Evolutionary conservation across 352 stramenopile species (phyloP).

Genomic region (Hyaloperonospora arabidopsidis): DNA sequence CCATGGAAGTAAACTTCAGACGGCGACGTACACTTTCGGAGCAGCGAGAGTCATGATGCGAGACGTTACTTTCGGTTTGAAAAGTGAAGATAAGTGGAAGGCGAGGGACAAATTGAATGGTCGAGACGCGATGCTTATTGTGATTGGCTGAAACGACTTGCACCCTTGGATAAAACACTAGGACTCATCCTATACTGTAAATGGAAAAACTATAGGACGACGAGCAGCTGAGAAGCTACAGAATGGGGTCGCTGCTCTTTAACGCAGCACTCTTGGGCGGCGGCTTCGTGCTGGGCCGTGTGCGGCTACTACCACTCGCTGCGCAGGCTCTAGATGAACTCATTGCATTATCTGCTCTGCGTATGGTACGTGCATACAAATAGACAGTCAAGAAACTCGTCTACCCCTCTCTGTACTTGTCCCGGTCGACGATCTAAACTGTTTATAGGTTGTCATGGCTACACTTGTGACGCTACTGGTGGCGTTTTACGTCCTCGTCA

Average conservation of each 20-base stretch:
- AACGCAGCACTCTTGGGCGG: slow-evolving; percentile 52
- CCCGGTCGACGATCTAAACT: background rate
- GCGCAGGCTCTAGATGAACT: slow-evolving; percentile 45
- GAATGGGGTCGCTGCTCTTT: slow-evolving; percentile 48
- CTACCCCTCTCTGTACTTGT: background rate
- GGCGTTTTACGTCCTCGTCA: slow-evolving; percentile 48
- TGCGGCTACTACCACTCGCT: slow-evolving; percentile 42
- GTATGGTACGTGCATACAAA: slow-evolving; percentile 36
- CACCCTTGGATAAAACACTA: too few species aligned
- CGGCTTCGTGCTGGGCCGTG: slow-evolving; percentile 55
- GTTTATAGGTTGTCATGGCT: slow-evolving; percentile 35
- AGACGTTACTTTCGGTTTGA: slow-evolving; percentile 83
- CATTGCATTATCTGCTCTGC: slow-evolving; percentile 24
- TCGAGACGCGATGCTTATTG: slow-evolving; percentile 4
- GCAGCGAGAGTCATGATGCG: slow-evolving; percentile 65
- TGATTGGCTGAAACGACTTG: slow-evolving; percentile 34
- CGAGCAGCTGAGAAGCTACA: background rate
- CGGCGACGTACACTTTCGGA: slow-evolving; percentile 73
- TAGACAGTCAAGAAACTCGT: background rate
- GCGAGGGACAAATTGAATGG: slow-evolving; percentile 30
- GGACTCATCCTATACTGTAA: background rate
- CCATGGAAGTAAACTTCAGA: slow-evolving; percentile 4
- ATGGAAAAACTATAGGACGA: background rate
- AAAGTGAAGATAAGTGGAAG: slow-evolving; percentile 40
- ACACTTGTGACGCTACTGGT: slow-evolving; percentile 37